Evolutionary conservation across 495 filamentous ascomycete species (phyloP).

Genomic region (Immersiella caudata): DNA sequence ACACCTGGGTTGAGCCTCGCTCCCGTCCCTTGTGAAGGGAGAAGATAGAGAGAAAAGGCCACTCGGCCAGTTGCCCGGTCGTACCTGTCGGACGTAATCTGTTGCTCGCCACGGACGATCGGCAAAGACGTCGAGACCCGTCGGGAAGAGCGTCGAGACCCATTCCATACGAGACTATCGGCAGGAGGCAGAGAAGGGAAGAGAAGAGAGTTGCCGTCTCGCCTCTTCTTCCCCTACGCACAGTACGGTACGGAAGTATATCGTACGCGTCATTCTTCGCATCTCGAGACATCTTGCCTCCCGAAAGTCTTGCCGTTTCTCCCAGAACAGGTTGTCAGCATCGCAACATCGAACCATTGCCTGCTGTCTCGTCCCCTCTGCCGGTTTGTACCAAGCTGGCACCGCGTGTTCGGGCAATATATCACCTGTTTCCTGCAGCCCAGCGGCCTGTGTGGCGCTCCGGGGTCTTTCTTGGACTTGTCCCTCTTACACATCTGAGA

Average conservation of each 20-base stretch:
- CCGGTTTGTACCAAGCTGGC: conserved; percentile 6
- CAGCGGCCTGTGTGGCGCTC: conserved; percentile 14
- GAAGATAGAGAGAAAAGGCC: conserved; percentile 7
- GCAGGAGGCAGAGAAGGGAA: not conserved
- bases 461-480: not conserved
- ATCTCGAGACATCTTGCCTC: not conserved
- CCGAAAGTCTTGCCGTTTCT: conserved; percentile 3
- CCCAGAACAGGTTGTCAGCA: not conserved
- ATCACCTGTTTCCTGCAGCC: conserved; percentile 17
- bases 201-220: not conserved
- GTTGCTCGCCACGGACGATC: conserved; percentile 5
- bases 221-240: not conserved
- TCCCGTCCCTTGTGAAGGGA: conserved; percentile 5
- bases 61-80: conserved; percentile 24
- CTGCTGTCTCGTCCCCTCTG: conserved; percentile 17
- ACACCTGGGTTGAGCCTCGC: not conserved
- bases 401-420: not conserved
- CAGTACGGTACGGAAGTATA: not conserved
- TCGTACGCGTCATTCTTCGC: not conserved
- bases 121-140: conserved; percentile 17
- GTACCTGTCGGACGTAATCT: conserved; percentile 13
- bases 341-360: conserved; percentile 8
- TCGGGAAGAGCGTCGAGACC: conserved; percentile 4
- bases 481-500: not conserved
- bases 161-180: not conserved